Percentiles rank a stretch among this genome's conserved stretches.
phyloP scores from a whole-genome alignment of 2,329 filamentous ascomycete genomes.

The Colletotrichum sp. region DNA sequence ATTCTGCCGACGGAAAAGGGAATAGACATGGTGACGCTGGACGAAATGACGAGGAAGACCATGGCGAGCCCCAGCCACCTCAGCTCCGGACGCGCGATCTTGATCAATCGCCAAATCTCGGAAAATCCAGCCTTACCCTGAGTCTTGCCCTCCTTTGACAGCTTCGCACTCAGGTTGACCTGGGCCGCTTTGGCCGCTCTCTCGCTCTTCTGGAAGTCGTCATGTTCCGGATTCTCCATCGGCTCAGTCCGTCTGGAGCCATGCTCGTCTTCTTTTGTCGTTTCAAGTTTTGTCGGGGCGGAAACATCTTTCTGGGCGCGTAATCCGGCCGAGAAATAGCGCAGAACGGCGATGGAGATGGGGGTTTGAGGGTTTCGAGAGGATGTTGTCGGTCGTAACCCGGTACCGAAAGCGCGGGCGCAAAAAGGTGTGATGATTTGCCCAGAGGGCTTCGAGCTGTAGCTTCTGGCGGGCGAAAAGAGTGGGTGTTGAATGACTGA shows the following conservation, averaged over 20 bases:
- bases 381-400: not conserved
- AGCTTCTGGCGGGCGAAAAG: not conserved
- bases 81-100: conserved; percentile 85
- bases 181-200: conserved; percentile 87
- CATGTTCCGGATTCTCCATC: conserved; percentile 27
- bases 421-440: not conserved
- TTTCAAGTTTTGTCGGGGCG: not conserved
- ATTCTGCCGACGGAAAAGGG: conserved; percentile 97
- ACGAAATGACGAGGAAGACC: conserved; percentile 85
- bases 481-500: conserved; percentile 8
- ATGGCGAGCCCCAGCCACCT: conserved; percentile 81
- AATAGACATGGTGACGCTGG: conserved; percentile 92
- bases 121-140: conserved; percentile 63
- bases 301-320: conserved; percentile 25
- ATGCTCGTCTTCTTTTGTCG: not conserved
- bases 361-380: not conserved
- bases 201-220: conserved; percentile 71
- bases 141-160: conserved; percentile 80
- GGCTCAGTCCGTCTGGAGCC: conserved; percentile 39
- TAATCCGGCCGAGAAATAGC: conserved; percentile 33
- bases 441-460: not conserved
- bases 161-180: conserved; percentile 84
- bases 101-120: conserved; percentile 87
- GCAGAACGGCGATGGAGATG: conserved; percentile 21
- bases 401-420: not conserved